These are phyloP conservation scores for Xylariaceae sp. DNA, from an alignment of 2,329 filamentous ascomycete genomes.

Conservation along the genomic window DNA sequence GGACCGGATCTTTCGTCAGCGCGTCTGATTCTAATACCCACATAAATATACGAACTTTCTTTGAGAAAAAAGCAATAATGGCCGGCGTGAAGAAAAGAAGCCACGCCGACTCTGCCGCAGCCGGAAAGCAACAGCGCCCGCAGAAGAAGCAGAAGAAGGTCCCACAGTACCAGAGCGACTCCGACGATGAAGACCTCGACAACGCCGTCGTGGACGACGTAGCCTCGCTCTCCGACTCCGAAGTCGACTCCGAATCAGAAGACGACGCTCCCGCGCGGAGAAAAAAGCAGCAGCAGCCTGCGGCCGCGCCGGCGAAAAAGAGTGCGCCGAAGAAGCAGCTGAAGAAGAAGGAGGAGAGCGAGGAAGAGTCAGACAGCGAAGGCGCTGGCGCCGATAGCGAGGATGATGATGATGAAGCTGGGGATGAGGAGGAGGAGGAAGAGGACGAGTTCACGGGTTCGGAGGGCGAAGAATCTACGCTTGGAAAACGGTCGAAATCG, in stretches of 20 bases:
- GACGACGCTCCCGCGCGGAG: slow-evolving; percentile 29
- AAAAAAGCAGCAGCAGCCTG: background rate
- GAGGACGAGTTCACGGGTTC: slow-evolving; percentile 27
- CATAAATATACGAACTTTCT: background rate
- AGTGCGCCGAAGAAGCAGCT: slow-evolving; percentile 12
- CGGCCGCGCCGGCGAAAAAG: background rate
- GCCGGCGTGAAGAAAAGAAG: slow-evolving; percentile 29
- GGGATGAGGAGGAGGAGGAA: slow-evolving; percentile 24
- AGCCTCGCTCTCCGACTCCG: slow-evolving; percentile 30
- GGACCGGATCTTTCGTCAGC: background rate
- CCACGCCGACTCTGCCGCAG: slow-evolving; percentile 28
- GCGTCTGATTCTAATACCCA: background rate
- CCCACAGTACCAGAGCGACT: slow-evolving; percentile 49
- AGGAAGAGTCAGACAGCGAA: slow-evolving; percentile 23
- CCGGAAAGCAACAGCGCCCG: slow-evolving; percentile 35
- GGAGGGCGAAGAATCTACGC: slow-evolving; percentile 27
- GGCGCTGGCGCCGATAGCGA: slow-evolving; percentile 18
- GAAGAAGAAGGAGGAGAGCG: slow-evolving; percentile 16
- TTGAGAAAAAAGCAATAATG: too few relatives aligned
- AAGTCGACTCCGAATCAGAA: slow-evolving; percentile 34
- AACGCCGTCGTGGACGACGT: slow-evolving; percentile 49
- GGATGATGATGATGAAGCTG: slow-evolving; percentile 22
- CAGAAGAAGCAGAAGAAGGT: slow-evolving; percentile 48
- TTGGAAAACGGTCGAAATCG: slow-evolving; percentile 46
- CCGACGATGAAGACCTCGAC: slow-evolving; percentile 51